Conservation (phyloP, 129 eudicot species). For the Logfia minima region DNA sequence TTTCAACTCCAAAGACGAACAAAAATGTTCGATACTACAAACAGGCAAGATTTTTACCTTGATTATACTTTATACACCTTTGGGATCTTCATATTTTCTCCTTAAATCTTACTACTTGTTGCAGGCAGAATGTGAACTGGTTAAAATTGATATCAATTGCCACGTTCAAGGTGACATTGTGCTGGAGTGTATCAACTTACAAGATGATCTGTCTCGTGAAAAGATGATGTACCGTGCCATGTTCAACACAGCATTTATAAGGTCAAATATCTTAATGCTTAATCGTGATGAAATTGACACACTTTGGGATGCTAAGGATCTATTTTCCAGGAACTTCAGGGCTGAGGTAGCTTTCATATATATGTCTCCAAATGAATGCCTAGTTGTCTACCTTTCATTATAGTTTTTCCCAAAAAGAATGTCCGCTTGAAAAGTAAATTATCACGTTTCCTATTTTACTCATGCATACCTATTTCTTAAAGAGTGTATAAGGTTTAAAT, state of each 20-base stretch:
- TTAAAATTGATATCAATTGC: slow-evolving; percentile 86
- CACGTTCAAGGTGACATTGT: slow-evolving; percentile 87
- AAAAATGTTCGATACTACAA: slow-evolving; percentile 9
- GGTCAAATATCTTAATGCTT: slow-evolving; percentile 91
- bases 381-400: too few species aligned
- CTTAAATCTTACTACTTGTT: slow-evolving; percentile 19
- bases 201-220: slow-evolving; percentile 67
- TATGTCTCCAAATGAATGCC: too few species aligned
- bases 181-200: slow-evolving; percentile 71
- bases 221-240: slow-evolving; percentile 78
- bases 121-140: slow-evolving; percentile 83
- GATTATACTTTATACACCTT: neutral
- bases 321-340: slow-evolving; percentile 77
- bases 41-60: neutral
- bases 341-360: slow-evolving; percentile 44
- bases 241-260: slow-evolving; percentile 91
- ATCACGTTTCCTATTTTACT: too few species aligned
- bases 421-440: too few species aligned
- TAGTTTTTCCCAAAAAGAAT: neutral
- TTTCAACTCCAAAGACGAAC: slow-evolving; percentile 10
- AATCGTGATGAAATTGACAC: slow-evolving; percentile 85
- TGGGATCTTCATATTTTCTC: neutral
- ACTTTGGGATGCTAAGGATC: slow-evolving; percentile 79
- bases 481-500: too few species aligned
- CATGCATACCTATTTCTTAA: too few species aligned